Evolutionary conservation across 257 asterid species (phyloP).

Genomic region (Ophiorrhiza pumila): DNA sequence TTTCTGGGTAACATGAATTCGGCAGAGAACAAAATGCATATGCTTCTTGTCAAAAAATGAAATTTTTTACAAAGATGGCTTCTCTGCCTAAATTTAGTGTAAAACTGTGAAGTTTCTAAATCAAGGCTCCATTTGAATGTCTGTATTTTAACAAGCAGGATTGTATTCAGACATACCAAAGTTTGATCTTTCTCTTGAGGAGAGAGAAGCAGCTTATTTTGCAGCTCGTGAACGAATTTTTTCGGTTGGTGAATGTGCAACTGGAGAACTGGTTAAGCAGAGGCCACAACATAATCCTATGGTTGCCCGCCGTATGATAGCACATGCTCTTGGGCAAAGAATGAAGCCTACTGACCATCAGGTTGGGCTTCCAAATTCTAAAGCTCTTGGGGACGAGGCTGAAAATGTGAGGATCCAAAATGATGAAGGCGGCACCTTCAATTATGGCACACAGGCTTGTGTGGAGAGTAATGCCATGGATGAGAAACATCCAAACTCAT

Average conservation of each 20-base stretch:
- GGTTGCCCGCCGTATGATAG: constrained; percentile 93
- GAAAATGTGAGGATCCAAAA: constrained; percentile 25
- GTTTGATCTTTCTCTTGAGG: constrained; percentile 55
- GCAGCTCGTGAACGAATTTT: constrained; percentile 73
- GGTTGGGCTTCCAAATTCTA: constrained; percentile 18
- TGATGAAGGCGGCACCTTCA: constrained; percentile 27
- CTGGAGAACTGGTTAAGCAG: constrained; percentile 37
- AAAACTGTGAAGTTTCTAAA: neutral
- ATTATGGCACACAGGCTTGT: constrained; percentile 14
- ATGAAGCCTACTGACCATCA: constrained; percentile 39
- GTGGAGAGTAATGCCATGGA: constrained; percentile 23
- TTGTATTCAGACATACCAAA: constrained; percentile 21
- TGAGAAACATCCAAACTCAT: constrained; percentile 22
- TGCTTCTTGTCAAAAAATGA: neutral
- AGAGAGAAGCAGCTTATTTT: constrained; percentile 66
- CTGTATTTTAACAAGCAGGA: constrained; percentile 25
- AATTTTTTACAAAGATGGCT: neutral
- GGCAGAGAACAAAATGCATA: neutral
- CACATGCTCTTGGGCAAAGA: constrained; percentile 83
- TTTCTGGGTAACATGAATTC: neutral
- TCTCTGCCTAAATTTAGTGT: neutral
- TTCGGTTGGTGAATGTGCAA: constrained; percentile 41
- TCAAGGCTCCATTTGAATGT: neutral
- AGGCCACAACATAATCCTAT: constrained; percentile 73
- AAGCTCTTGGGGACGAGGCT: constrained; percentile 21